phyloP scores from a whole-genome alignment of 441 rosid species.

The Brassica balearica region DNA sequence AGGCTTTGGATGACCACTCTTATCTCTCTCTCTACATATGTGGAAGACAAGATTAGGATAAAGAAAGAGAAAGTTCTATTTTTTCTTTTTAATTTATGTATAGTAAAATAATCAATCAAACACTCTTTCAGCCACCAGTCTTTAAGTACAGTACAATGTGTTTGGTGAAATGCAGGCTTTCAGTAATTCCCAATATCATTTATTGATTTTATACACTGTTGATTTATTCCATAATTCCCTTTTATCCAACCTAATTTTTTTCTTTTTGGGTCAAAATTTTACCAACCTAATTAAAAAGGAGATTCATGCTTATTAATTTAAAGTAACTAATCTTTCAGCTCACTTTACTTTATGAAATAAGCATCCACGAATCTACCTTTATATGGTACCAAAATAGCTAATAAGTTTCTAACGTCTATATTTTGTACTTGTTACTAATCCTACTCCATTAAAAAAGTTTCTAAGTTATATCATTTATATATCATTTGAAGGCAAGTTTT shows the following conservation, averaged over 20 bases:
- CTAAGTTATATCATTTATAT: background rate
- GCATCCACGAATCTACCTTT: background rate
- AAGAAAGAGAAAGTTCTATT: background rate
- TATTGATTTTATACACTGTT: constrained; percentile 2
- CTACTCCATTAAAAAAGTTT: background rate
- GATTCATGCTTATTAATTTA: background rate
- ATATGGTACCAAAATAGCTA: background rate
- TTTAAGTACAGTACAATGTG: constrained; percentile 22
- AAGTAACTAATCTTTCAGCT: constrained; percentile 10
- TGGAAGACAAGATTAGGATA: constrained; percentile 30
- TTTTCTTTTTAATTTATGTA: background rate
- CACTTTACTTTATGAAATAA: background rate
- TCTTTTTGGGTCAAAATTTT: too few species aligned
- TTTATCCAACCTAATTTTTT: background rate
- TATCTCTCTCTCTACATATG: constrained; percentile 20
- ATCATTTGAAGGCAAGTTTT: background rate
- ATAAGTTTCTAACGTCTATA: background rate
- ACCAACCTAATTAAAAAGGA: constrained; percentile 10
- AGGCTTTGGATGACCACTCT: constrained; percentile 31
- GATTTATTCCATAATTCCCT: background rate
- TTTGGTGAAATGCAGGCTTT: constrained; percentile 19
- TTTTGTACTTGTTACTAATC: background rate
- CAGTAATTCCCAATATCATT: constrained; percentile 11
- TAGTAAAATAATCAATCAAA: constrained; percentile 2
- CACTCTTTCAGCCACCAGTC: constrained; percentile 24